A percentile compares a stretch with the other conserved stretches of the same genome.
phyloP scores from a whole-genome alignment of 2,329 filamentous ascomycete species.

The Sclerotinia minor region DNA sequence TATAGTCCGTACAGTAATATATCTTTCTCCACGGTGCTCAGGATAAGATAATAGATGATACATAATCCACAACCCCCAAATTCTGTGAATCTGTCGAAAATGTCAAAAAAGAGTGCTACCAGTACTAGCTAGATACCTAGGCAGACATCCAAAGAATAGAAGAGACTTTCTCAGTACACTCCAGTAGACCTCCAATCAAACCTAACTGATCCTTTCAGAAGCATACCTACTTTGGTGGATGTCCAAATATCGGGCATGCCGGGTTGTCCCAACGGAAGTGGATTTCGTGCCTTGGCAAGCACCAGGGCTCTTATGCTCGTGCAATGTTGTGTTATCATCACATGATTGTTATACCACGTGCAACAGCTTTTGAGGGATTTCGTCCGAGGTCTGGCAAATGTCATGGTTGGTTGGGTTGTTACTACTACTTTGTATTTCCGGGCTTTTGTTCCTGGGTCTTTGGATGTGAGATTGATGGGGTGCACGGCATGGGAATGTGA shows the following conservation, averaged over 20 bases:
- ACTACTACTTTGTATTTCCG: slow-evolving; percentile 7
- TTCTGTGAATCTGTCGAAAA: background rate
- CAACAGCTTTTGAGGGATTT: background rate
- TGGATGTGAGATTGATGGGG: slow-evolving; percentile 7
- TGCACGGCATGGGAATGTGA: slow-evolving; percentile 4
- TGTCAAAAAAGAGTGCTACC: background rate
- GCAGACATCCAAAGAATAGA: background rate
- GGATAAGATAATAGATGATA: background rate
- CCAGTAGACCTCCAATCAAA: slow-evolving; percentile 18
- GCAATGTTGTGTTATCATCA: slow-evolving; percentile 1
- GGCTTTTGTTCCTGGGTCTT: slow-evolving; percentile 7
- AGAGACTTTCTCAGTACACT: slow-evolving; percentile 1
- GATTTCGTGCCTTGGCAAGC: slow-evolving; percentile 4
- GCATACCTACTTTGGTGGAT: no score
- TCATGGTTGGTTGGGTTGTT: slow-evolving; percentile 17
- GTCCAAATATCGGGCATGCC: slow-evolving; percentile 12
- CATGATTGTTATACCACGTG: slow-evolving; percentile 18
- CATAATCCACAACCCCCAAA: no score
- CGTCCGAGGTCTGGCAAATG: slow-evolving; percentile 11
- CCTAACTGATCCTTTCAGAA: background rate
- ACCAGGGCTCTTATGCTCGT: background rate
- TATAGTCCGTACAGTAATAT: no score
- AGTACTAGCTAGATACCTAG: background rate
- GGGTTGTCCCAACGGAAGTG: slow-evolving; percentile 3
- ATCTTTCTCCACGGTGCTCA: no score